Conservation (phyloP, 1,139 yeast species). For the Taiozyma onychis region DNA sequence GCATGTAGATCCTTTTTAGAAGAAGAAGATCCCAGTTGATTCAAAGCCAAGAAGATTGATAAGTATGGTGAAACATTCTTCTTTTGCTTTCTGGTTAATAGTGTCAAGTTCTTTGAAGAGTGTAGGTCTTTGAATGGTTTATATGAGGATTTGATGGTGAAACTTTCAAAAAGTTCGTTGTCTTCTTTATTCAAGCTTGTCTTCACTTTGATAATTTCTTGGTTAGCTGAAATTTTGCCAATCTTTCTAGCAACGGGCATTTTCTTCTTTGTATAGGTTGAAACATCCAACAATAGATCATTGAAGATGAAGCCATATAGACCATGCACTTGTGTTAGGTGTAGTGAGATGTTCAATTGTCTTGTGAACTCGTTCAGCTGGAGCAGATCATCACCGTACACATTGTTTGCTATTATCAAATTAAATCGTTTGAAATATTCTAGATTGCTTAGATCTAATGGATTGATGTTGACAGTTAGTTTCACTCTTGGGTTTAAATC, state of each 20-base stretch:
- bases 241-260: conserved; percentile 38
- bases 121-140: conserved; percentile 35
- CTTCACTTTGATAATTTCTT: conserved; percentile 47
- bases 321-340: conserved; percentile 69
- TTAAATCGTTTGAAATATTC: conserved; percentile 56
- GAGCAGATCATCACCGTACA: conserved; percentile 37
- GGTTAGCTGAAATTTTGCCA: conserved; percentile 42
- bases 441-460: conserved; percentile 28
- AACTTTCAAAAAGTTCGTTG: conserved; percentile 38
- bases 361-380: conserved; percentile 52
- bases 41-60: conserved; percentile 15
- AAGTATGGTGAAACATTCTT: conserved; percentile 19
- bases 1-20: conserved; percentile 18
- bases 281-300: conserved; percentile 63
- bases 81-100: conserved; percentile 17
- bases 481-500: conserved; percentile 78
- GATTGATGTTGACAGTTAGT: conserved; percentile 32
- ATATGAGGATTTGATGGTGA: conserved; percentile 53
- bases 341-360: conserved; percentile 52
- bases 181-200: conserved; percentile 29
- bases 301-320: conserved; percentile 76
- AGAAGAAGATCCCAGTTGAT: conserved; percentile 9
- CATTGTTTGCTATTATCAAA: conserved; percentile 71
- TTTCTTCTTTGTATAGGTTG: conserved; percentile 44
- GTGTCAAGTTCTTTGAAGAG: conserved; percentile 25